These are phyloP conservation scores for Kwoniella pini DNA, from an alignment of 768 basidiomycete genomes.

Conservation along the genomic window DNA sequence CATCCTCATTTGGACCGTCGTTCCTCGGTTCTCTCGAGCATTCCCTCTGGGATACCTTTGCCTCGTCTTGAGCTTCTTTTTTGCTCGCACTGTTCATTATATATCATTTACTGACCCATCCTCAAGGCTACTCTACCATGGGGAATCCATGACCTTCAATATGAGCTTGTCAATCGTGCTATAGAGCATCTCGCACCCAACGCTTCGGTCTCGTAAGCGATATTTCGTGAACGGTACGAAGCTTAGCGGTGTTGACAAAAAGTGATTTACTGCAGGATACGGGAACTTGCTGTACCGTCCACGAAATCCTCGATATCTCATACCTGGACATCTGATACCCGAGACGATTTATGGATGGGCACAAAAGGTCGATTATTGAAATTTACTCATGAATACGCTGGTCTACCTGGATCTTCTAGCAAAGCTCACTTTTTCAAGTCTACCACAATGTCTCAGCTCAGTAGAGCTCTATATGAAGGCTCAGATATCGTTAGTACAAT, in stretches of 20 bases:
- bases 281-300: conserved; percentile 76
- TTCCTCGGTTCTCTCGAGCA: too few relatives aligned
- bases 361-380: conserved; percentile 68
- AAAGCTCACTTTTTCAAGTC: conserved; percentile 69
- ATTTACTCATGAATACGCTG: conserved; percentile 66
- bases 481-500: conserved; percentile 60
- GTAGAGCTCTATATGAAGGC: conserved; percentile 63
- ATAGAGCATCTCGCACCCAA: conserved; percentile 69
- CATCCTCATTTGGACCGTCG: too few relatives aligned
- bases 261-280: conserved; percentile 62
- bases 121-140: conserved; percentile 47
- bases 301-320: conserved; percentile 83
- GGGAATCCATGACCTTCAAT: conserved; percentile 72
- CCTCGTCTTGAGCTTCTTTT: too few relatives aligned
- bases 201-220: conserved; percentile 75
- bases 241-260: conserved; percentile 11
- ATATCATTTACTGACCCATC: too few relatives aligned
- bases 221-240: not conserved
- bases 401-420: conserved; percentile 69
- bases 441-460: conserved; percentile 67
- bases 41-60: too few relatives aligned
- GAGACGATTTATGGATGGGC: conserved; percentile 68
- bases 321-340: conserved; percentile 70
- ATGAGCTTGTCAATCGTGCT: conserved; percentile 77
- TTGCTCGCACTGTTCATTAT: too few relatives aligned